Base-by-base conservation (phyloP, 495 filamentous ascomycete genomes). In the Daldinia concentrica region DNA sequence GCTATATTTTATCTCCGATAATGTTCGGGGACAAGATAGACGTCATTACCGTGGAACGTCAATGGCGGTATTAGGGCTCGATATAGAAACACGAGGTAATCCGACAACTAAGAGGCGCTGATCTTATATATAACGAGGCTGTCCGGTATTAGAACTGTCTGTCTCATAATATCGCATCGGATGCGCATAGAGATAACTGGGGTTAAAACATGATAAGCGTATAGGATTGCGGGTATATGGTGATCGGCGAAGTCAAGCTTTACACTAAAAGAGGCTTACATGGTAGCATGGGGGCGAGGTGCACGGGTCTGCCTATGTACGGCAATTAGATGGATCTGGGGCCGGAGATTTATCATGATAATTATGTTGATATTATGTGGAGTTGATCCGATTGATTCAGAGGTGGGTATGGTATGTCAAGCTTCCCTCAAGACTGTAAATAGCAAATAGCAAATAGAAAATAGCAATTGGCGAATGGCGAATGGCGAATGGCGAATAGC, bases 281-380 rank as follows among this genome's bases (percentile, higher is more conserved):
- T 29, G 50, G n/a, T 14, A n/a, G 39, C 34, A 58, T 68, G 66
- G 62, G 64, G 64, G 69, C 64, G 50, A 68, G 69, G 69, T 72
- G 60, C 56, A 68, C 64, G 56, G 54, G 48, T 72, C 55, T 61
- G 69, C 69, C 69, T 68, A 67, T 22, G 60, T 68, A 67, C 27
- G 60, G 55, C 30, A 15, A 22, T 51, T 32, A 66, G 12, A 32
- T 64, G 26, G 68, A 70, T 65, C 61, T 50, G 56, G 61, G 61
- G 57, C 62, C 30, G 61, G 56, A 41, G 56, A 56, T 65, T 70
- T 61, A 61, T 62, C 24, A 60, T 34, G 57, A 56, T 48, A 39
- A 3, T 14, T 3, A 59, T 56, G 22, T 19, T 37, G 68, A 57
- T 41, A 50, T 15, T 19, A 64, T 64, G 27, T 51, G 54, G 69